Conservation (phyloP, 495 filamentous ascomycete genomes). For the Talaromyces trachyspermus region DNA sequence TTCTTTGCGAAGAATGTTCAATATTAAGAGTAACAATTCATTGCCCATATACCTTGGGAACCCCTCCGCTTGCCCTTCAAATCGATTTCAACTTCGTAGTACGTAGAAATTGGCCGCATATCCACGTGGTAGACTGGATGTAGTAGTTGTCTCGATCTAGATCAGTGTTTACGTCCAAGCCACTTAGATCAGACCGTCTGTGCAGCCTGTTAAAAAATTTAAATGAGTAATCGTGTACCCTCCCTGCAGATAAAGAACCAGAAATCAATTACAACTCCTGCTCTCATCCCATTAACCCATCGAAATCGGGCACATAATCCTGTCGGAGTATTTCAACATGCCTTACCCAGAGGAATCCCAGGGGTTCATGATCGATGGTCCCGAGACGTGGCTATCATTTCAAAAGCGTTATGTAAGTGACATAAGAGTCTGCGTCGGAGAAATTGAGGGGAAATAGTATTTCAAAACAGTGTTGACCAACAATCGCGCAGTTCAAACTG, state of each 20-base stretch:
- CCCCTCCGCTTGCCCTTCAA: conserved; percentile 1
- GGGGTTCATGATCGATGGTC: conserved; percentile 62
- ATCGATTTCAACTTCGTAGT: conserved; percentile 1
- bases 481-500: conserved; percentile 53
- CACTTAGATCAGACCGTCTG: conserved; percentile 1
- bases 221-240: neutral
- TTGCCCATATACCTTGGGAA: too few species aligned
- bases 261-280: neutral
- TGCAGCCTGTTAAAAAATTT: neutral
- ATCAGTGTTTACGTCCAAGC: neutral
- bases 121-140: neutral
- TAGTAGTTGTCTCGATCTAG: neutral
- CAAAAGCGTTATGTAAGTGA: conserved; percentile 53
- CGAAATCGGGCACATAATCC: neutral
- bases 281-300: neutral
- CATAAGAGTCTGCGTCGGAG: neutral
- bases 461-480: conserved; percentile 2
- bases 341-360: conserved; percentile 69
- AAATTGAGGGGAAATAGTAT: neutral
- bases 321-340: conserved; percentile 38
- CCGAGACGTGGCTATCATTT: conserved; percentile 54
- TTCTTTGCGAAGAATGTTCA: too few species aligned
- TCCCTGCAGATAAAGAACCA: neutral
- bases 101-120: neutral
- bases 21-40: too few species aligned